Evolutionary conservation across 305 asterid genomes (phyloP).

Genomic region (Ajuga reptans): DNA sequence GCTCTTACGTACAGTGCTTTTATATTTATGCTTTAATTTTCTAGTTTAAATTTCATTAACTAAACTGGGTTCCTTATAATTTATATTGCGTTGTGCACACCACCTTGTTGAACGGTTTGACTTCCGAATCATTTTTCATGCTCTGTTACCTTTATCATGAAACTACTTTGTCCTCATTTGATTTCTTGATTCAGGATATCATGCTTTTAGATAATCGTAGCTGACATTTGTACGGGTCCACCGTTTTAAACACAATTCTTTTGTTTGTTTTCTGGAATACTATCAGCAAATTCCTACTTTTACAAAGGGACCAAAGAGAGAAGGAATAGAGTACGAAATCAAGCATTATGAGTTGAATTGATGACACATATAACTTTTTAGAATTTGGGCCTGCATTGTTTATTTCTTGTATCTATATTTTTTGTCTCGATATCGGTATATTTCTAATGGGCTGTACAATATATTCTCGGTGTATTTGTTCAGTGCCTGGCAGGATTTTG

Average conservation of each 20-base stretch:
- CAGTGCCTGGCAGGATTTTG: conserved; percentile 95
- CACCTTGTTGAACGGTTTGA: not conserved
- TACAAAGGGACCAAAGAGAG: not conserved
- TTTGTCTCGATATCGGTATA: not conserved
- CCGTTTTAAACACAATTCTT: not conserved
- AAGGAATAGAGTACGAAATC: not conserved
- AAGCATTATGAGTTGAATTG: conserved; percentile 3
- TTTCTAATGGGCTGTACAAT: conserved; percentile 19
- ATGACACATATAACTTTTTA: not conserved
- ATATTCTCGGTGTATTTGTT: conserved; percentile 18
- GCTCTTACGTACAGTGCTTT: not conserved
- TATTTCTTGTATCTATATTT: not conserved
- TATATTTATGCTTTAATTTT: not conserved
- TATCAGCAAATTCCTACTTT: not conserved
- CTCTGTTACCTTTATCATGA: too few relatives aligned
- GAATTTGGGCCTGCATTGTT: not conserved
- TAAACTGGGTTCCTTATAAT: not conserved
- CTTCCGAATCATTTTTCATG: not conserved
- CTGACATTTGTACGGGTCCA: not conserved
- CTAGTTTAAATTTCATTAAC: not conserved
- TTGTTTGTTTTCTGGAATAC: not conserved
- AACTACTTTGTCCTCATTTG: too few relatives aligned
- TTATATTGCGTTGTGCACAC: not conserved
- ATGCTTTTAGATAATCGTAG: not conserved
- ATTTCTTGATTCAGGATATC: too few relatives aligned